Evolutionary conservation across 495 filamentous ascomycete species (phyloP).

Genomic region (Aspergillus incahuasiensis): DNA sequence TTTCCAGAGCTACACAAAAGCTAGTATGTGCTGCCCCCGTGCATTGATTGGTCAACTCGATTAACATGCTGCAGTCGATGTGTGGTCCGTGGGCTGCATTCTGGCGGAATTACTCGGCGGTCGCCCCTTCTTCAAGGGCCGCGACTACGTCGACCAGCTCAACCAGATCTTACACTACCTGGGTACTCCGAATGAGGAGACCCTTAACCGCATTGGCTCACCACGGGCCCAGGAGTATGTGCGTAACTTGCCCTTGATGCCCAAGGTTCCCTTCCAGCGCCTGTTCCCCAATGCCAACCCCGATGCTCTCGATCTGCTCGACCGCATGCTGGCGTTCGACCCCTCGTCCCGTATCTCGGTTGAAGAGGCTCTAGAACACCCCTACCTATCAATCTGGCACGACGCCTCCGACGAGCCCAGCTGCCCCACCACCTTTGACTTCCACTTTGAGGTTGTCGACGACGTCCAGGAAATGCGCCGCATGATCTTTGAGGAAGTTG

Average conservation of each 20-base stretch:
- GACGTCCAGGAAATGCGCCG: conserved; percentile 89
- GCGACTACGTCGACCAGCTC: conserved; percentile 97
- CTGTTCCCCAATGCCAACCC: conserved; percentile 95
- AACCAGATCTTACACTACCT: conserved; percentile 99
- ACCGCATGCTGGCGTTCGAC: conserved; percentile 96
- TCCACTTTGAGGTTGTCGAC: conserved; percentile 94
- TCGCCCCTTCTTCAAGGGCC: conserved; percentile 97
- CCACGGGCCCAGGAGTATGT: conserved; percentile 97
- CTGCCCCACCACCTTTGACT: conserved; percentile 92
- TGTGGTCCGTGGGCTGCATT: conserved; percentile 99
- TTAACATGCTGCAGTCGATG: conserved; percentile 65
- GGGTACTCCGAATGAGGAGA: conserved; percentile 93
- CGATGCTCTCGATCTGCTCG: conserved; percentile 89
- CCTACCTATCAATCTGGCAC: conserved; percentile 96
- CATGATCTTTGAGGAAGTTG: conserved; percentile 95
- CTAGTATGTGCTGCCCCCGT: conserved; percentile 61
- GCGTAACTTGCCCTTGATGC: conserved; percentile 94
- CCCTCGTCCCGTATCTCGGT: conserved; percentile 86
- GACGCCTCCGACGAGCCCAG: conserved; percentile 92
- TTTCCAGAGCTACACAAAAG: conserved; percentile 99
- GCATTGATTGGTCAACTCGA: conserved; percentile 1
- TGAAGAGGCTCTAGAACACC: conserved; percentile 90
- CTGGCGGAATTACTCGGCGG: conserved; percentile 93
- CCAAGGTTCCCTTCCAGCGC: conserved; percentile 79
- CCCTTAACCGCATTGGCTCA: conserved; percentile 87